Evolutionary conservation across 2,329 filamentous ascomycete species (phyloP).

Genomic region (Leptosphaerulina australis): DNA sequence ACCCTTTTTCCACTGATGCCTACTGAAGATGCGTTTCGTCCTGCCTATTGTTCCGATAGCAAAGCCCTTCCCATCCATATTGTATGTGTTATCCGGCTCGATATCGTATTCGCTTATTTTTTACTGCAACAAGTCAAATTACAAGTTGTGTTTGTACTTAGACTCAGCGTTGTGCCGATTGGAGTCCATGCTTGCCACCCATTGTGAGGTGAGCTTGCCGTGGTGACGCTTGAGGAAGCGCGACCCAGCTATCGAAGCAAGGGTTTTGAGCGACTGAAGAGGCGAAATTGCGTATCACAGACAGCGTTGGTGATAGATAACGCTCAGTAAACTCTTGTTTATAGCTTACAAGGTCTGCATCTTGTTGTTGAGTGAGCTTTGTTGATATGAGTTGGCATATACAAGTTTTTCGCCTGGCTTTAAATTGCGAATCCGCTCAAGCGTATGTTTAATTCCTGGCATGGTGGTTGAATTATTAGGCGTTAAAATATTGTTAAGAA

Average conservation of each 20-base stretch:
- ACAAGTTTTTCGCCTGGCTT: too few species aligned
- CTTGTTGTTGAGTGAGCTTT: not conserved
- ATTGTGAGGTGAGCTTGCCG: not conserved
- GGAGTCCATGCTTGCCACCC: not conserved
- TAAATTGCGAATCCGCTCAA: too few species aligned
- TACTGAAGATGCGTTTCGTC: too few species aligned
- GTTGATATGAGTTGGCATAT: too few species aligned
- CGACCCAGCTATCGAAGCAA: constrained; percentile 1
- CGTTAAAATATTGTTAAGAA: too few species aligned
- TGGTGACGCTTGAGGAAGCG: not conserved
- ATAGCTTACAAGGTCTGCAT: not conserved
- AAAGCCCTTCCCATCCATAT: constrained; percentile 4
- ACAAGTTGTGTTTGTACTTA: not conserved
- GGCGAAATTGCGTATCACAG: not conserved
- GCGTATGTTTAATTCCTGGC: too few species aligned
- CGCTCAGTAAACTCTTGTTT: not conserved
- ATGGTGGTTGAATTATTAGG: too few species aligned
- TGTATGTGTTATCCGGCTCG: not conserved
- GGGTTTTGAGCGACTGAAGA: not conserved
- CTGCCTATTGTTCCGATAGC: too few species aligned
- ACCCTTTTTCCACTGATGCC: too few species aligned
- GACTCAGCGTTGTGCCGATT: constrained; percentile 1
- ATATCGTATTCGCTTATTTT: constrained; percentile 1
- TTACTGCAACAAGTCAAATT: not conserved
- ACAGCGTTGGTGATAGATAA: not conserved